Evolutionary conservation across 2,329 filamentous ascomycete genomes (phyloP).

Genomic region (Thelonectria olida): DNA sequence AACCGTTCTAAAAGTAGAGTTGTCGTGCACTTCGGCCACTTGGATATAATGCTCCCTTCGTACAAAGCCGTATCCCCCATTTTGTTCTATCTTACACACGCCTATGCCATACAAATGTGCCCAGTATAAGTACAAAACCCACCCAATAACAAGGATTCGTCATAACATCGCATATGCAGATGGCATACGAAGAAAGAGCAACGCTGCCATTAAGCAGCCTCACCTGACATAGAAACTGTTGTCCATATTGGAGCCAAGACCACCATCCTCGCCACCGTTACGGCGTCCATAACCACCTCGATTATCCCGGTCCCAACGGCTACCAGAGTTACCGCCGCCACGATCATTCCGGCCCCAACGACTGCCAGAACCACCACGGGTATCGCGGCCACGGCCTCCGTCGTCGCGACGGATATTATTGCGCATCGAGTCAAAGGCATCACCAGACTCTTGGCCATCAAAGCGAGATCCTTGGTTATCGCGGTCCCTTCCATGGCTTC

Average conservation of each 20-base stretch:
- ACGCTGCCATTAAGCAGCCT: neutral
- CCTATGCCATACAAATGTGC: conserved; percentile 37
- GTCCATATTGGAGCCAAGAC: conserved; percentile 15
- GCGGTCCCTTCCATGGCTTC: conserved; percentile 13
- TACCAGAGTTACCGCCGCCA: conserved; percentile 26
- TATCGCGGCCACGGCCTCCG: neutral
- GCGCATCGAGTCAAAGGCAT: conserved; percentile 42
- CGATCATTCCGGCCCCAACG: conserved; percentile 19
- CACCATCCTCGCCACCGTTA: conserved; percentile 3
- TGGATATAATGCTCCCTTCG: conserved; percentile 30
- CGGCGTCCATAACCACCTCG: conserved; percentile 25
- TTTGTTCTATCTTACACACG: conserved; percentile 33
- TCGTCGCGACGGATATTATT: conserved; percentile 39
- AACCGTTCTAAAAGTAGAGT: conserved; percentile 40
- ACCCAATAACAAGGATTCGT: conserved; percentile 16
- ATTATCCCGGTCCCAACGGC: conserved; percentile 21
- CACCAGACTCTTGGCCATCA: conserved; percentile 15
- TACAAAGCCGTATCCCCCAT: conserved; percentile 34
- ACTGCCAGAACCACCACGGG: conserved; percentile 24
- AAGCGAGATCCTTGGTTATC: conserved; percentile 20
- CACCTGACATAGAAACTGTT: conserved; percentile 12
- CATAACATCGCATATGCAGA: conserved; percentile 10
- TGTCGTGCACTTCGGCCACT: conserved; percentile 32
- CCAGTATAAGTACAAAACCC: conserved; percentile 40
- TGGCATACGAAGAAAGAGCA: neutral